phyloP scores from a whole-genome alignment of 345 rosid genomes.

The Murraya paniculata region DNA sequence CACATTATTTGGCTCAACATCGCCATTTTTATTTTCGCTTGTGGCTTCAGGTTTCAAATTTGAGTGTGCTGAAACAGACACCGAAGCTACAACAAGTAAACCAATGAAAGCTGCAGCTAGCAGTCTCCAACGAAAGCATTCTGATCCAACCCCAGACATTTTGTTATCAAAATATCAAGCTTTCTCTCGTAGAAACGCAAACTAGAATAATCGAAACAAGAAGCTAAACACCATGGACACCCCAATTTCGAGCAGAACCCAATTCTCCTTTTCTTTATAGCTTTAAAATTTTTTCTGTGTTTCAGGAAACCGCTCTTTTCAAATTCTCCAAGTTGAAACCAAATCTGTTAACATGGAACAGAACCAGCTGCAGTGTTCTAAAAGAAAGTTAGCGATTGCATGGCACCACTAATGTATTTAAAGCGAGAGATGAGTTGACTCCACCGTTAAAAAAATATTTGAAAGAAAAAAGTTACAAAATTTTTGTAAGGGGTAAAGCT shows the following conservation, averaged over 20 bases:
- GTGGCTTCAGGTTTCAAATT: slow-evolving; percentile 9
- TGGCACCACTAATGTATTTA: not conserved
- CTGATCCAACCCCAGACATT: slow-evolving; percentile 12
- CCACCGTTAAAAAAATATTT: too few species aligned
- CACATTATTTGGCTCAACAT: not conserved
- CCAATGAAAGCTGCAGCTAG: slow-evolving; percentile 13
- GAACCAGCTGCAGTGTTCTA: not conserved
- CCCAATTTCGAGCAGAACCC: not conserved
- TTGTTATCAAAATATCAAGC: not conserved
- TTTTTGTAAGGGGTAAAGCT: too few species aligned
- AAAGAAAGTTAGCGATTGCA: not conserved
- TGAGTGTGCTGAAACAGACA: slow-evolving; percentile 18
- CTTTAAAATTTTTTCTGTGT: not conserved
- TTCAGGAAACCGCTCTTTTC: not conserved
- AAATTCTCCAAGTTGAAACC: not conserved
- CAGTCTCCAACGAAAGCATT: slow-evolving; percentile 12
- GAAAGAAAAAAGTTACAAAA: too few species aligned
- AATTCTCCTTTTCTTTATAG: not conserved
- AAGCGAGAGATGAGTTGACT: not conserved
- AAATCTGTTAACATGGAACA: slow-evolving; percentile 17
- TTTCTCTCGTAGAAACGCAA: not conserved
- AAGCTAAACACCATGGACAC: not conserved
- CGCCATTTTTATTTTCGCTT: not conserved
- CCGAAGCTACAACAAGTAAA: slow-evolving; percentile 15
- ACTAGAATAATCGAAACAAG: not conserved